Base-by-base conservation (phyloP, 257 asterid species). In the Voacanga thouarsii region DNA sequence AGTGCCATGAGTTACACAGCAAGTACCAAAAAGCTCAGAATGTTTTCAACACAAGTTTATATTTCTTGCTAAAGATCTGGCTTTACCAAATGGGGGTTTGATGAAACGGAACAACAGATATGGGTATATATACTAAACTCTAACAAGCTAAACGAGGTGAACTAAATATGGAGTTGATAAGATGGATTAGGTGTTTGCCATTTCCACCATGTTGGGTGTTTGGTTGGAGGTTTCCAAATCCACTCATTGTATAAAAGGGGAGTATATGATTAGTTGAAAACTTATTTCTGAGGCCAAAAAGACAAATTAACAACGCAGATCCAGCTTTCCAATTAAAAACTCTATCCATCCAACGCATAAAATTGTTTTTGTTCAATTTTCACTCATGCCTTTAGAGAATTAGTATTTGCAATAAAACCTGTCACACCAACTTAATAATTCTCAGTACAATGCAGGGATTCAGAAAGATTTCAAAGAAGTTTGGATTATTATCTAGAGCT, bases 171-270 rank as follows among this genome's bases (percentile, higher is more conserved):
- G 91, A 91, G 94, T 87, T 87, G 94, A 89, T 87, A 85, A 82
- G 74, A 85, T 86, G 94, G 89, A 89, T 84, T 87, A 89, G 96
- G 92, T 91, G 81, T 72, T 81, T 53, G 74, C 30, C 24, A 28
- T 75, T 75, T 57, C 75, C 73, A 80, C 79, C 59, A 81, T 67
- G 78, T 75, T 81, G 77, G 80, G 86, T 87, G 81, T 78, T 64
- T 81, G 23, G 84, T 80, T 81, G 84, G 69, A 59, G 72, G 30
- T 23, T 41, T 41, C 72, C 51, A 41, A 67, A 39, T 7, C 50
- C 72, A 67, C 19, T 64, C 65, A 23, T 1, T 12, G 8, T 21
- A n/a, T 57, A n/a, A n/a, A 30, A 16, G 18, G 71, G 21, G 39
- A 11, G 33, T 24, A 8, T 63, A 4, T 61, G 41, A 63, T 63